Base-by-base conservation (phyloP, 768 basidiomycete species). In the Crucibulum laeve region DNA sequence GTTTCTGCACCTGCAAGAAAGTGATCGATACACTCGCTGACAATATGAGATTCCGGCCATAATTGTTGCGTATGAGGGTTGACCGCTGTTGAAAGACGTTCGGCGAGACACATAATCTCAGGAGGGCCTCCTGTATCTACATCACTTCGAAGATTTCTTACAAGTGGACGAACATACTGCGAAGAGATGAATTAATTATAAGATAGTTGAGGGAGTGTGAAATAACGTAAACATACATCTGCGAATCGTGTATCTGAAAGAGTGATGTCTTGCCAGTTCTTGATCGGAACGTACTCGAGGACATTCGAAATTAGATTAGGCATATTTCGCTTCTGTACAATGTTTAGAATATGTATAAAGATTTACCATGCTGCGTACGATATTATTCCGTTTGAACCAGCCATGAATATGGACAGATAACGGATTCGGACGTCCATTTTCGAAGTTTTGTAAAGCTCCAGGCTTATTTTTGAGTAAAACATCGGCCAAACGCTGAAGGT, bases 261-360 rank as follows among this genome's bases (percentile, higher is more conserved):
- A 32, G 15, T 15, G 15, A 32, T 32, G 2, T 32, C 3, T 32
- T 32, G 30, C 30, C 30, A 32, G 13, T 32, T 11, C 50, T 49
- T 21, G 45, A 35, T 22, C 32, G 40, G 40, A 22, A 36, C 19
- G 18, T 24, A 21, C 33, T 42, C 25, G 15, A 45, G 34, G 25
- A 25, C 25, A 15, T 42, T 25, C 40, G 17, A 25, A 11, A 24
- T 3, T 11, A 19, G 3, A 2, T 34, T 15, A 25, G 30, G 30
- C 15, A 32, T 15, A 13, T 32, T 11, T 13, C 30, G 13, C 15
- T 32, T 32, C 30, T 32, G 2, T 15, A 32, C 11, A 15, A 32
- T 32, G 30, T 32, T 15, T n/a, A n/a, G n/a, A n/a, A n/a, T n/a
- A n/a, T n/a, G n/a, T n/a, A n/a, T n/a, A n/a, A n/a, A n/a, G n/a